Evolutionary conservation across 257 asterid species (phyloP), one percentile per base, ranked within the genome.

Genomic region (Voacanga thouarsii): DNA sequence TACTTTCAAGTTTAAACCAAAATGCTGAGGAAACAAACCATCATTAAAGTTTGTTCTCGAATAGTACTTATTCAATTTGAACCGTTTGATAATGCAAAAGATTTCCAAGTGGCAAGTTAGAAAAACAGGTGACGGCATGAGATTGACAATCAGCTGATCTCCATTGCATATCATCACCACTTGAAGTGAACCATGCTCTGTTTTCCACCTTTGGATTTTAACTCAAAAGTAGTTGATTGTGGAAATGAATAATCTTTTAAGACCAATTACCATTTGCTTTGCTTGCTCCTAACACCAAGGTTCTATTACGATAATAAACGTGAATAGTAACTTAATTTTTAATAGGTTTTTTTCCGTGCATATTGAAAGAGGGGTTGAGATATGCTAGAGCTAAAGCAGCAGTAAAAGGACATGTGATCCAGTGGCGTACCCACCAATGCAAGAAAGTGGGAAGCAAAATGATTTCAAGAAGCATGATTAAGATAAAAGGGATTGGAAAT

Each of bases 391-490:
- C 19, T 12, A 12, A 7, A 61, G 41, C 26, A 61, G 67, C 30
- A 33, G 39, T 11, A 61, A 61, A 60, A 24, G 37, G 15, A 60
- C 18, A 8, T 28, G 16, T 44, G 45, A 47, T 71, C 60, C 55
- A 26, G 77, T 71, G 71, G 77, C 7, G 6, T 37, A 4, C 45
- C 74, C 78, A 50, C 78, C 37, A 64, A 26, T 3, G 33, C 70
- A 18, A 53, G 19, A 26, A 75, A 77, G 83, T 81, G 87, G 84
- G 79, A 77, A 63, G 76, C 84, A 80, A 79, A 80, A 85, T 83
- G 85, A 83, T 85, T 79, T 55, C 69, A 79, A 76, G 80, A 72
- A 83, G 78, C 85, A 85, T 83, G 79, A 77, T 80, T 82, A 73
- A 68, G 49, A 28, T 64, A 51, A 79, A 79, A 82, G 77, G 84